Base-by-base conservation (phyloP, 768 basidiomycete species). In the Cyclocybe aegerita region DNA sequence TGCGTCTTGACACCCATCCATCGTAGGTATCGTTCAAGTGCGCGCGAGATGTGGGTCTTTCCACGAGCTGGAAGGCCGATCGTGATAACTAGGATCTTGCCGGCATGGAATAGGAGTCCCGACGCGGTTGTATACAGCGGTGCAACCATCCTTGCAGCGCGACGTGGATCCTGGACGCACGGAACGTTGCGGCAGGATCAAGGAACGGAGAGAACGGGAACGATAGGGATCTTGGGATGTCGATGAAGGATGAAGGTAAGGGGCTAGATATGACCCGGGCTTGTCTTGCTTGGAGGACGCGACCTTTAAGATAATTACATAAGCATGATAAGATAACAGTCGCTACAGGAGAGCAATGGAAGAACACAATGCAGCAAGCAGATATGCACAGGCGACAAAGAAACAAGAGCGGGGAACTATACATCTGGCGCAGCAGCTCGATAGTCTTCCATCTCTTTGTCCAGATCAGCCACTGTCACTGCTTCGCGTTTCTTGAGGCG, bases 1-100 rank as follows among this genome's bases (percentile, higher is more conserved):
- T 88, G 83, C 0, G 93, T 96, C 70, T 96, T 98, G 47, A 99
- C 91, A 30, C 97, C 97, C 69, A 93, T 90, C 97, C 97, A 99
- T 67, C 93, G 80, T 1, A 99, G 80, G 69, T 99, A 99, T n/a
- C 97, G 84, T 67, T 98, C 96, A 9, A 98, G 78, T 6, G 96
- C 87, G 35, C 95, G 82, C 1, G 94, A 96, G 49, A 98, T 93
- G 66, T 99, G 97, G 0, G 97, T 99, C 72, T 97, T 97, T 32
- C 94, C 93, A 46, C 93, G 82, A 1, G 96, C 95, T 39, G 95
- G 95, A 3, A 98, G 77, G 7, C 96, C 96, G 48, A 98, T 88
- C 14, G 94, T 92, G 50, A 94, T 75, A 40, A 97, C 86, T 16
- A 98, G 76, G 64, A 98, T 97, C 72, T 98, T 93, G 58, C 96